Evolutionary conservation across 2,329 filamentous ascomycete genomes (phyloP), one percentile per base, ranked within the genome.

Genomic region (Ascochyta fabae): DNA sequence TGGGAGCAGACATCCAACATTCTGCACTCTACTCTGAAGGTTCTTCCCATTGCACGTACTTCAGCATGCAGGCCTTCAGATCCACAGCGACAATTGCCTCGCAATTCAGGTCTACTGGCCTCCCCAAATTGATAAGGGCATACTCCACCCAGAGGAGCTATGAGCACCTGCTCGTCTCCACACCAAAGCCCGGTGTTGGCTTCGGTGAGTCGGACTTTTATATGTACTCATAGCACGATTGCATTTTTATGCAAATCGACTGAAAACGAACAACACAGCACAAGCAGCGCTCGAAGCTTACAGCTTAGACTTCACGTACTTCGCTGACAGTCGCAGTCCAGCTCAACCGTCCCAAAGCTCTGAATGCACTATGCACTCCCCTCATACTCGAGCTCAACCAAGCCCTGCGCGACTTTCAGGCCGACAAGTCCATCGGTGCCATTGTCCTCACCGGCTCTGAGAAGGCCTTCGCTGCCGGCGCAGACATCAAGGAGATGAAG

Each of bases 401-500:
- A 56, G 73, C 72, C 49, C 69, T 77, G 49, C 69, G 70, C 53
- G 61, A 59, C 48, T 73, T 74, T 59, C 73, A 77, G 53, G 58
- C 68, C 41, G 64, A 69, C 52, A 59, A 60, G 8, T 60, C 64
- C 33, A 71, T 75, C 39, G 68, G 68, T 49, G 73, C 74, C 51
- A 70, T 76, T 35, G 74, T 99, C 56, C 82, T 99, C 55, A 97
- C 95, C 1, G 95, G 95, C 51, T 96, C 89, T 41, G 83, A 92
- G 64, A 92, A 89, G 77, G 93, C 94, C 38, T 99, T 77, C 51
- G 74, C 69, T 74, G 84, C 95, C 40, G 95, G 95, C 47, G 95
- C 95, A 58, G 95, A 99, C 78, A 99, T 99, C 81, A 98, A 98
- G 79, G 95, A 99, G 79, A 99, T 99, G 95, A 90, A 92, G 27